phyloP scores from a whole-genome alignment of 331 rosid species.

The Malus hybrid region DNA sequence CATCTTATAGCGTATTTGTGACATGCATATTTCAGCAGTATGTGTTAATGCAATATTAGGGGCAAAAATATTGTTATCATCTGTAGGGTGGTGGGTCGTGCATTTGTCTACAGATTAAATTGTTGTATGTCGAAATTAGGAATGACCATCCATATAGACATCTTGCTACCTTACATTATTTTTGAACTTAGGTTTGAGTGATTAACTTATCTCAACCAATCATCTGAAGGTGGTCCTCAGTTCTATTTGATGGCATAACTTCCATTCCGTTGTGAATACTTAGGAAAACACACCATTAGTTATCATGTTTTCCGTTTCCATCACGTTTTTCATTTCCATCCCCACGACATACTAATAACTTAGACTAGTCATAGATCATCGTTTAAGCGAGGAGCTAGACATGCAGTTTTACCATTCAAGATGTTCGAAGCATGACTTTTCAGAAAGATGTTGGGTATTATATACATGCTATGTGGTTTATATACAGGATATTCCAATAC shows the following conservation, averaged over 20 bases:
- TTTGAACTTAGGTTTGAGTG: constrained; percentile 18
- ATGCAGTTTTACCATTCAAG: constrained; percentile 41
- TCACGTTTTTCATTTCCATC: constrained; percentile 40
- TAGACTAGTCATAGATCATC: constrained; percentile 21
- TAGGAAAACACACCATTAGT: constrained; percentile 28
- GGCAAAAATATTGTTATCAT: constrained; percentile 18
- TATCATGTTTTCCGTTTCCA: constrained; percentile 25
- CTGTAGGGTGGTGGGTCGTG: constrained; percentile 28
- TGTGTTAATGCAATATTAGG: constrained; percentile 26
- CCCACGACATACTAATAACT: constrained; percentile 29
- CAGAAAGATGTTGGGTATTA: constrained; percentile 37
- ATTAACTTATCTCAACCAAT: constrained; percentile 28
- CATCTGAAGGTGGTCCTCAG: constrained; percentile 28
- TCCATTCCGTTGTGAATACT: constrained; percentile 18
- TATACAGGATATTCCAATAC: constrained; percentile 56
- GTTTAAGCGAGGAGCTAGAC: constrained; percentile 24
- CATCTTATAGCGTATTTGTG: constrained; percentile 11
- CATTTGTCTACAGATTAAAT: not conserved
- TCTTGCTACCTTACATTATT: constrained; percentile 4
- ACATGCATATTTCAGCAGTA: constrained; percentile 75
- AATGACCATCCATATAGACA: constrained; percentile 26
- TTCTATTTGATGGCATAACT: constrained; percentile 38
- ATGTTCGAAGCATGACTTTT: constrained; percentile 21
- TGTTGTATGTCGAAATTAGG: constrained; percentile 52
- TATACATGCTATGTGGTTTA: constrained; percentile 57